Conservation (phyloP, 2,329 filamentous ascomycete genomes). For the Trichophyton simii region DNA sequence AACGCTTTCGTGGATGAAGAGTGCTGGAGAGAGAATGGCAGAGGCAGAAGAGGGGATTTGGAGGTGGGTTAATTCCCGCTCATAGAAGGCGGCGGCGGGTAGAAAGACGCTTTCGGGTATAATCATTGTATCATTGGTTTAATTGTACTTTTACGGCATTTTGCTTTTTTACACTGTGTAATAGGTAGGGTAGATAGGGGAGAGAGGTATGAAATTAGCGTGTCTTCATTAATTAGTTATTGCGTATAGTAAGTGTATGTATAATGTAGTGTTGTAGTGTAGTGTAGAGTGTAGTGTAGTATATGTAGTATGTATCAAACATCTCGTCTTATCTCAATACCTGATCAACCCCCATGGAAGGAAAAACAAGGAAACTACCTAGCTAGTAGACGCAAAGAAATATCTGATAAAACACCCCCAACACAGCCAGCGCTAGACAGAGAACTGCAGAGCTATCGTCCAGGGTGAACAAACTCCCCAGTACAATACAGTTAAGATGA, state of each 20-base stretch:
- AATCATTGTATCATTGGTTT: no score
- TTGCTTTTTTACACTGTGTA: no score
- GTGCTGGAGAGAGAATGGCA: conserved; percentile 27
- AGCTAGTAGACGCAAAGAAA: not conserved
- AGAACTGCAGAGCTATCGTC: not conserved
- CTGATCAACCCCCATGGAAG: not conserved
- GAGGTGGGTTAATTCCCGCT: conserved; percentile 19
- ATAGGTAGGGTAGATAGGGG: not conserved
- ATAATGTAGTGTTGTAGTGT: not conserved
- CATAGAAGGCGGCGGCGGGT: no score
- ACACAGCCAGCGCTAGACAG: not conserved
- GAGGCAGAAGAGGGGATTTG: conserved; percentile 39
- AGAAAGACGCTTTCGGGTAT: no score
- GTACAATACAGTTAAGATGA: conserved; percentile 29
- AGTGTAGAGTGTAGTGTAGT: not conserved
- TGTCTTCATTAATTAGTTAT: not conserved
- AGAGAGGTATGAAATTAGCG: not conserved
- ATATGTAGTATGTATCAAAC: not conserved
- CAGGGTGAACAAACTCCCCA: conserved; percentile 9
- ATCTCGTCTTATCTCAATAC: not conserved
- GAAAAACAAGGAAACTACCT: not conserved
- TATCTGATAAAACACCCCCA: not conserved
- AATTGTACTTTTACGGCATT: no score
- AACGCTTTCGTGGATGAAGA: conserved; percentile 17
- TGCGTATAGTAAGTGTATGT: not conserved